Percentiles rank a stretch among this genome's conserved stretches.
These are phyloP conservation scores for Gymnopilus junonius DNA, from an alignment of 768 basidiomycete species.

Conservation along the genomic window DNA sequence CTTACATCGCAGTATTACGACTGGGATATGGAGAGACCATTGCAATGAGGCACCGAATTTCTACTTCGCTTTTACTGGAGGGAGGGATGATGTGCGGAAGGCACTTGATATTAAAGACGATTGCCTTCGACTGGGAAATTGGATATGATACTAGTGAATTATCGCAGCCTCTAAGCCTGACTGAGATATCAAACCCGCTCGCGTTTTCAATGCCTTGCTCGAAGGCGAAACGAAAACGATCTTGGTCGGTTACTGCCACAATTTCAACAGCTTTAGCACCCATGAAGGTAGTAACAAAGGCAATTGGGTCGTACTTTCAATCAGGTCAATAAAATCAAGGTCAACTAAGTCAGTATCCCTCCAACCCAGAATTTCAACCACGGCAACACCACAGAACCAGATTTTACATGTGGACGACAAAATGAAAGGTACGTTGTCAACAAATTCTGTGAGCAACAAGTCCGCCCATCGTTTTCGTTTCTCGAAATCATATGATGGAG, in stretches of 20 bases:
- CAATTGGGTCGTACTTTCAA: slow-evolving; percentile 54
- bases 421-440: slow-evolving; percentile 72
- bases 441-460: slow-evolving; percentile 74
- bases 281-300: not conserved
- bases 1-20: slow-evolving; percentile 70
- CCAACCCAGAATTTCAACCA: slow-evolving; percentile 81
- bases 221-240: slow-evolving; percentile 59
- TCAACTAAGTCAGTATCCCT: slow-evolving; percentile 74
- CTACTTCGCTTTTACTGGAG: slow-evolving; percentile 34
- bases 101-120: slow-evolving; percentile 76
- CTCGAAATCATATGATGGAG: slow-evolving; percentile 74
- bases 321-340: slow-evolving; percentile 62
- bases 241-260: slow-evolving; percentile 58
- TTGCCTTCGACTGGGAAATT: slow-evolving; percentile 39
- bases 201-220: slow-evolving; percentile 54
- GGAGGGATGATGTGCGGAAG: slow-evolving; percentile 50
- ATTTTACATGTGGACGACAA: slow-evolving; percentile 66
- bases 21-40: slow-evolving; percentile 81
- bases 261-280: not conserved
- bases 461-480: slow-evolving; percentile 90
- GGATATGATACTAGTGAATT: slow-evolving; percentile 21
- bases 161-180: slow-evolving; percentile 59
- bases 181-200: slow-evolving; percentile 58
- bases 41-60: slow-evolving; percentile 69
- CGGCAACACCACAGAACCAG: slow-evolving; percentile 69